These are phyloP conservation scores for Epichloe hybrida DNA, from an alignment of 2,329 filamentous ascomycete genomes.

Conservation along the genomic window DNA sequence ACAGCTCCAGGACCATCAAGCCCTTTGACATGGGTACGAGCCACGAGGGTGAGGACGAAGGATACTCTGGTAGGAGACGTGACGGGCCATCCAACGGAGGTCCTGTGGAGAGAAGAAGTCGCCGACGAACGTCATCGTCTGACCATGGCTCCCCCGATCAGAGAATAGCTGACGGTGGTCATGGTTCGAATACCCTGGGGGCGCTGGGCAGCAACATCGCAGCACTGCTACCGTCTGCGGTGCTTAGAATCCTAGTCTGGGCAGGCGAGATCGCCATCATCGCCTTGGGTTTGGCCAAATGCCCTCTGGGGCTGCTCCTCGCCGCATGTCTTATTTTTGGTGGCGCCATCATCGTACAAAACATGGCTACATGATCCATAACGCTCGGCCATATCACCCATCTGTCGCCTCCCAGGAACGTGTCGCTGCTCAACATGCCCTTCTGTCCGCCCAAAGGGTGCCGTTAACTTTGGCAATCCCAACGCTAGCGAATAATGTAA, in stretches of 20 bases:
- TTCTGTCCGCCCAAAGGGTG: too few species aligned
- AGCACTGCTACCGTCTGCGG: conserved; percentile 21
- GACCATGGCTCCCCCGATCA: conserved; percentile 8
- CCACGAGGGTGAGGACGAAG: conserved; percentile 12
- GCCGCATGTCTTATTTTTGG: conserved; percentile 48
- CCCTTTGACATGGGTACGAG: conserved; percentile 11
- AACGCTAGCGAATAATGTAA: too few species aligned
- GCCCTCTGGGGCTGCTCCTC: conserved; percentile 47
- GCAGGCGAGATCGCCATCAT: conserved; percentile 40
- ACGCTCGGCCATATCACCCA: conserved; percentile 47
- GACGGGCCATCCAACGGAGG: conserved; percentile 9
- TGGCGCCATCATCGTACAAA: conserved; percentile 43
- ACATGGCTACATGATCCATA: conserved; percentile 48
- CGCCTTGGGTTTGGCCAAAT: conserved; percentile 49
- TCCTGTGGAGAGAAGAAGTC: conserved; percentile 13
- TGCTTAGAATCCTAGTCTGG: conserved; percentile 34
- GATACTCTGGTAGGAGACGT: conserved; percentile 17
- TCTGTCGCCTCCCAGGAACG: conserved; percentile 56
- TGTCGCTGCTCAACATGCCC: too few species aligned
- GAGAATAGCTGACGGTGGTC: conserved; percentile 6
- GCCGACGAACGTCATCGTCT: conserved; percentile 5
- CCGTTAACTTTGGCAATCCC: too few species aligned
- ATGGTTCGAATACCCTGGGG: conserved; percentile 1
- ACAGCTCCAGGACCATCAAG: conserved; percentile 18
- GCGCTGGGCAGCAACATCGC: conserved; percentile 20